Evolutionary conservation across 2,329 filamentous ascomycete species (phyloP).

Genomic region (Venturia carpophila): DNA sequence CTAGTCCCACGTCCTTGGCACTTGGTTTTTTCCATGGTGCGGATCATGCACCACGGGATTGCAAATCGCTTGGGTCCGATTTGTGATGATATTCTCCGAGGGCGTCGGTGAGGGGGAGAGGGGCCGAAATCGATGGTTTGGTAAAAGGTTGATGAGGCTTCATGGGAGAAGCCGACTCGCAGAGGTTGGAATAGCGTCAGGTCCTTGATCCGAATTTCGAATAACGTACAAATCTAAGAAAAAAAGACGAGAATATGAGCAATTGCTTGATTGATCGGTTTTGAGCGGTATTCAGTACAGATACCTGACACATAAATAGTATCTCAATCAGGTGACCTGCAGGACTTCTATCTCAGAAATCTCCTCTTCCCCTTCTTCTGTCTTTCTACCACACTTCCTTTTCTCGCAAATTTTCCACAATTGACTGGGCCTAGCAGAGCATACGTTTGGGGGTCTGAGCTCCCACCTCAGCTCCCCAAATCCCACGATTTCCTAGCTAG

Average conservation of each 20-base stretch:
- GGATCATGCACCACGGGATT: slow-evolving; percentile 1
- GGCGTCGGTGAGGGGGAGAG: too few species aligned
- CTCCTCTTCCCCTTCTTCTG: neutral
- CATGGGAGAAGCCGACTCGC: neutral
- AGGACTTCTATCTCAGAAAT: neutral
- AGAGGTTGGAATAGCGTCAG: neutral
- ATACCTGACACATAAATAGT: neutral
- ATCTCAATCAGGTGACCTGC: neutral
- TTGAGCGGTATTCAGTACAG: too few species aligned
- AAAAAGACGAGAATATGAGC: too few species aligned
- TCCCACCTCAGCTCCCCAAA: neutral
- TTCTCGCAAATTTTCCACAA: neutral
- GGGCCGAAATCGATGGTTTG: neutral
- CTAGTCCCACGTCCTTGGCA: slow-evolving; percentile 6
- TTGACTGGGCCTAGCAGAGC: neutral
- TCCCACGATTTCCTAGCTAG: slow-evolving; percentile 1
- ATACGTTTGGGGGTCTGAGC: neutral
- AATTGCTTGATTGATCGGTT: too few species aligned
- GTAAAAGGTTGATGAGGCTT: neutral
- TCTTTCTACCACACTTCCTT: neutral
- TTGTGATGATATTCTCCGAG: neutral
- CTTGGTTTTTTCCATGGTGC: neutral
- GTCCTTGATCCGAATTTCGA: too few species aligned
- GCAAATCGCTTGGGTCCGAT: neutral
- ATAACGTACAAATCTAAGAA: too few species aligned